Evolutionary conservation across 2,329 filamentous ascomycete species (phyloP).

Genomic region (Cladosporium sp.): DNA sequence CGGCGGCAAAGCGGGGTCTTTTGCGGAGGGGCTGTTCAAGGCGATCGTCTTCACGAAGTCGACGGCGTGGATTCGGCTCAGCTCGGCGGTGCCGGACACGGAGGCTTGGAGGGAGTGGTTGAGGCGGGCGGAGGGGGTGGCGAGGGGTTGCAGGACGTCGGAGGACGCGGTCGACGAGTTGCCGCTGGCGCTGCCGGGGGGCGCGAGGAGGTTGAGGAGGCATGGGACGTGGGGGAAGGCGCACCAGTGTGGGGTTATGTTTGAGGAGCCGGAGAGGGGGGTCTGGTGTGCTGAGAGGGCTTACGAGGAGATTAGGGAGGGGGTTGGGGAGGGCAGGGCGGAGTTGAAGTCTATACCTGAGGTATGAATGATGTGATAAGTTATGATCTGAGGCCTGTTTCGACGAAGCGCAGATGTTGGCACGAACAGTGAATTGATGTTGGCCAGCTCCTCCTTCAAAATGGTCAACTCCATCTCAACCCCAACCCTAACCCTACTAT

Average conservation of each 20-base stretch:
- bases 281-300: not conserved
- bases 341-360: not conserved
- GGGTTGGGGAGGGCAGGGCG: not conserved
- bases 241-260: not conserved
- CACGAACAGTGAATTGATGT: no score
- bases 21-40: slow-evolving; percentile 45
- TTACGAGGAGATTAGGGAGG: not conserved
- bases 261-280: not conserved
- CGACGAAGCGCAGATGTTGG: no score
- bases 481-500: no score
- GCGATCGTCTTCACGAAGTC: slow-evolving; percentile 42
- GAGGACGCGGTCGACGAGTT: slow-evolving; percentile 1
- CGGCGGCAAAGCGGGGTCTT: slow-evolving; percentile 31
- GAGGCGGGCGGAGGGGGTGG: slow-evolving; percentile 23
- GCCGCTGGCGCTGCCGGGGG: not conserved
- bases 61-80: slow-evolving; percentile 36
- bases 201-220: not conserved
- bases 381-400: no score
- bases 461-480: no score
- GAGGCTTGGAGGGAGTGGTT: slow-evolving; percentile 39
- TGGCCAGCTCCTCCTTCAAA: no score
- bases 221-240: slow-evolving; percentile 6
- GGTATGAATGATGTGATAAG: not conserved
- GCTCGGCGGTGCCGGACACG: slow-evolving; percentile 37
- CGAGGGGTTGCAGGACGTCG: not conserved